Conservation (phyloP, 2,329 filamentous ascomycete genomes). For the Rutstroemia sydowiana region DNA sequence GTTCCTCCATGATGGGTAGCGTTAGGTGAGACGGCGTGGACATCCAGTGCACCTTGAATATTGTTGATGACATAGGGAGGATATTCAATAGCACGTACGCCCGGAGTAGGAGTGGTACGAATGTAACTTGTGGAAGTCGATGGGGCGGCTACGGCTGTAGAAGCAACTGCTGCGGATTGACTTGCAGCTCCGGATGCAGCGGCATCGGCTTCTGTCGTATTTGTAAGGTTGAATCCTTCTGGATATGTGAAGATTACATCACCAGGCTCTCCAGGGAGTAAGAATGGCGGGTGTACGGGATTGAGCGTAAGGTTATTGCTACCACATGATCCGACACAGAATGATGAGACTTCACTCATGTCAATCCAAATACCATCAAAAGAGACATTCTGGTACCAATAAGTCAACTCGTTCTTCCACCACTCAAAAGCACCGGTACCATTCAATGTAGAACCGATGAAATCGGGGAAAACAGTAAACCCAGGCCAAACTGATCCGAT, state of each 20-base stretch:
- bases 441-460: constrained; percentile 54
- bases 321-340: constrained; percentile 68
- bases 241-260: constrained; percentile 55
- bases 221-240: constrained; percentile 62
- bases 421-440: constrained; percentile 56
- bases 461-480: constrained; percentile 62
- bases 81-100: constrained; percentile 59
- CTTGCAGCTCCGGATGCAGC: constrained; percentile 47
- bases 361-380: constrained; percentile 52
- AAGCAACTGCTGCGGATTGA: constrained; percentile 36
- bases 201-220: constrained; percentile 57
- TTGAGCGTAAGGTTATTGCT: constrained; percentile 57
- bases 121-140: constrained; percentile 39
- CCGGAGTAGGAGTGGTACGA: constrained; percentile 53
- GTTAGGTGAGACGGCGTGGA: constrained; percentile 68
- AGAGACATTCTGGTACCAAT: constrained; percentile 45
- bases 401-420: constrained; percentile 57
- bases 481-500: constrained; percentile 69
- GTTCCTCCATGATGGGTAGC: constrained; percentile 68
- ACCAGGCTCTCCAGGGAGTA: constrained; percentile 56
- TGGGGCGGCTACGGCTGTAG: constrained; percentile 26
- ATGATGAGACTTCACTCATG: constrained; percentile 53
- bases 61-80: constrained; percentile 75
- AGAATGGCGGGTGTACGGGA: constrained; percentile 59
- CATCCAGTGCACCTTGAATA: constrained; percentile 62